These are phyloP conservation scores for Candolleomyces eurysporus DNA, from an alignment of 768 basidiomycete species.

Conservation along the genomic window DNA sequence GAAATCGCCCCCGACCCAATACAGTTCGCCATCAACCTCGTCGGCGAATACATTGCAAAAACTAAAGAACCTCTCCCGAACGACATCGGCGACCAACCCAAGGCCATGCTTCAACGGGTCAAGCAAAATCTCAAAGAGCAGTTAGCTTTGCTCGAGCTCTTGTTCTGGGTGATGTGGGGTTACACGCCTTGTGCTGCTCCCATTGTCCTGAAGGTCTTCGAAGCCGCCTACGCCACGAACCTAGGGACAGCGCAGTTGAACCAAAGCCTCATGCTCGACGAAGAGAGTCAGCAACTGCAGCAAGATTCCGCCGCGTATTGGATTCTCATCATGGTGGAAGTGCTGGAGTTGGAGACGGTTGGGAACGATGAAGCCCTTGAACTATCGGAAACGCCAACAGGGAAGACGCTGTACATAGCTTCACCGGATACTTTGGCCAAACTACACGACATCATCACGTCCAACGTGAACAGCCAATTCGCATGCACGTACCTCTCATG, in stretches of 20 bases:
- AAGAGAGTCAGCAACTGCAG: slow-evolving; percentile 63
- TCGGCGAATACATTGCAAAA: slow-evolving; percentile 60
- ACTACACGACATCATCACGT: slow-evolving; percentile 66
- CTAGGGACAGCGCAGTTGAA: slow-evolving; percentile 67
- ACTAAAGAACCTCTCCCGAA: slow-evolving; percentile 48
- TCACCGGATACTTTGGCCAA: slow-evolving; percentile 61
- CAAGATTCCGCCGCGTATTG: slow-evolving; percentile 72
- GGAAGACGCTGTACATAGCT: slow-evolving; percentile 54
- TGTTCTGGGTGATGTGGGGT: slow-evolving; percentile 89
- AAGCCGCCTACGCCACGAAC: slow-evolving; percentile 60
- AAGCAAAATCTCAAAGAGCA: slow-evolving; percentile 80
- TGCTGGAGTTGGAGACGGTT: slow-evolving; percentile 74
- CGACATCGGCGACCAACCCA: slow-evolving; percentile 47
- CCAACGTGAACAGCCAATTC: slow-evolving; percentile 60
- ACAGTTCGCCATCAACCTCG: slow-evolving; percentile 58
- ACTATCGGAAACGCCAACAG: slow-evolving; percentile 46
- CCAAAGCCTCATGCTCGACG: slow-evolving; percentile 65
- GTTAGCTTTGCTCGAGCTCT: slow-evolving; percentile 74
- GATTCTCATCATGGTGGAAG: slow-evolving; percentile 77
- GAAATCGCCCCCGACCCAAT: slow-evolving; percentile 62
- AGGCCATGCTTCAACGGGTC: slow-evolving; percentile 61
- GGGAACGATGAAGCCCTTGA: slow-evolving; percentile 52
- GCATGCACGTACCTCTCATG: slow-evolving; percentile 76
- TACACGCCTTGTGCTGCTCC: slow-evolving; percentile 64
- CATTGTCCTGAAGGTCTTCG: slow-evolving; percentile 60